Evolutionary conservation across 1,139 yeast genomes (phyloP).

Genomic region (Hyphopichia burtonii): DNA sequence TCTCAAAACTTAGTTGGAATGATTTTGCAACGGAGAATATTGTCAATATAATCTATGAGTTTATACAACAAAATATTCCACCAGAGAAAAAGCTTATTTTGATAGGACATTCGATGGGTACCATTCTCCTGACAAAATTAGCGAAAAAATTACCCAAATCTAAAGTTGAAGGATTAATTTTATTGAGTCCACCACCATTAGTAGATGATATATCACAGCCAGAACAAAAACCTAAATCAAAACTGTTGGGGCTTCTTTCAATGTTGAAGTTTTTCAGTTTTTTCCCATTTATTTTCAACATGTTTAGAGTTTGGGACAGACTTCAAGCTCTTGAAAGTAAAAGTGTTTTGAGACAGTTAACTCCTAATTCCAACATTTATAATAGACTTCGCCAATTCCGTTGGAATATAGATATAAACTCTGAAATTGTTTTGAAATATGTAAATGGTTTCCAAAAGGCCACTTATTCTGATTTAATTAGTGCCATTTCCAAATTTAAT

Average conservation of each 20-base stretch:
- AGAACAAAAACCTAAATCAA: constrained; percentile 1
- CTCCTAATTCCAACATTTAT: constrained; percentile 32
- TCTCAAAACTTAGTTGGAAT: constrained; percentile 34
- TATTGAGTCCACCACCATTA: constrained; percentile 57
- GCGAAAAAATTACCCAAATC: constrained; percentile 39
- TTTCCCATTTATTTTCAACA: constrained; percentile 54
- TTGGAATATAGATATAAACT: constrained; percentile 68
- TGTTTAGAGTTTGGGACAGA: constrained; percentile 60
- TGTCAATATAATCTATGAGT: constrained; percentile 43
- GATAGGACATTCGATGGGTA: constrained; percentile 78
- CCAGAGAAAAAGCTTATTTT: constrained; percentile 51
- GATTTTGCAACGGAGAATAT: constrained; percentile 51
- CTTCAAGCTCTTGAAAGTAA: constrained; percentile 58
- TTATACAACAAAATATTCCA: constrained; percentile 40
- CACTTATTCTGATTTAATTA: constrained; percentile 41
- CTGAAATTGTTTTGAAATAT: constrained; percentile 54
- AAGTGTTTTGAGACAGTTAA: constrained; percentile 56
- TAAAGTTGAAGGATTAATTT: constrained; percentile 46
- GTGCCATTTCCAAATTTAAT: constrained; percentile 36
- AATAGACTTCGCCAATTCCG: constrained; percentile 59
- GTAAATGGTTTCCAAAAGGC: constrained; percentile 48
- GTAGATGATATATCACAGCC: constrained; percentile 23
- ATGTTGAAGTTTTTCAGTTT: constrained; percentile 27
- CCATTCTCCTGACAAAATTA: constrained; percentile 52
- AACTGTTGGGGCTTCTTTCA: constrained; percentile 8